A percentile compares a stretch with the other conserved stretches of the same genome.
Conservation (phyloP, 2,329 filamentous ascomycete genomes). For the Claviceps humidiphila region DNA sequence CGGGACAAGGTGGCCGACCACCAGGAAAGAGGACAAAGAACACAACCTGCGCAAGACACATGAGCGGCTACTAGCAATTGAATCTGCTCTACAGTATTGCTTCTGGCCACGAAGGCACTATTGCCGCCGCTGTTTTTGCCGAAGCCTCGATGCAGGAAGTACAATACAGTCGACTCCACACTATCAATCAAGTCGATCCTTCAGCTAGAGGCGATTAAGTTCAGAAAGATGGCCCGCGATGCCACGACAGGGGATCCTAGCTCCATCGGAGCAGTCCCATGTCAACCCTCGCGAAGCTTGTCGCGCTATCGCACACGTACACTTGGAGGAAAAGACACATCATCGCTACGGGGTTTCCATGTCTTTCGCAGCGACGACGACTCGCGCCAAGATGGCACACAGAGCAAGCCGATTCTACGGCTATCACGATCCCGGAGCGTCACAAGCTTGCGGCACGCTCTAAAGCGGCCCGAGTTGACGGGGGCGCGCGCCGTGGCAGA, state of each 20-base stretch:
- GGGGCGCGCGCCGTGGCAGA: background rate
- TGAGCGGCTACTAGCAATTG: background rate
- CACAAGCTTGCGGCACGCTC: slow-evolving; percentile 3
- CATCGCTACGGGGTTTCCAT: slow-evolving; percentile 17
- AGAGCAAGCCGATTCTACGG: slow-evolving; percentile 2
- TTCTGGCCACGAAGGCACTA: no score
- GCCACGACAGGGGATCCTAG: slow-evolving; percentile 1
- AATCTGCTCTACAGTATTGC: background rate
- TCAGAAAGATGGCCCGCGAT: slow-evolving; percentile 4
- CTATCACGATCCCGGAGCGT: slow-evolving; percentile 10
- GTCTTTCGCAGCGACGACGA: slow-evolving; percentile 11
- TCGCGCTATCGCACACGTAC: slow-evolving; percentile 20
- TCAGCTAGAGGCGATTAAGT: background rate
- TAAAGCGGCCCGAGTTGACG: background rate
- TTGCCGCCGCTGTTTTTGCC: background rate
- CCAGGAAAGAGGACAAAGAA: background rate
- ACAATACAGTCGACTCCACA: background rate
- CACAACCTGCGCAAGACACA: background rate
- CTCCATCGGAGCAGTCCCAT: slow-evolving; percentile 8
- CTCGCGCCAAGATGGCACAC: background rate
- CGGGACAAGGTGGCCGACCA: background rate
- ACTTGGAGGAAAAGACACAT: slow-evolving; percentile 23
- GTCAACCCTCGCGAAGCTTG: slow-evolving; percentile 10
- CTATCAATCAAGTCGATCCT: no score
- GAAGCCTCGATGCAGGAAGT: background rate